phyloP scores from a whole-genome alignment of 306 rosid species.

The Potentilla sterilis region DNA sequence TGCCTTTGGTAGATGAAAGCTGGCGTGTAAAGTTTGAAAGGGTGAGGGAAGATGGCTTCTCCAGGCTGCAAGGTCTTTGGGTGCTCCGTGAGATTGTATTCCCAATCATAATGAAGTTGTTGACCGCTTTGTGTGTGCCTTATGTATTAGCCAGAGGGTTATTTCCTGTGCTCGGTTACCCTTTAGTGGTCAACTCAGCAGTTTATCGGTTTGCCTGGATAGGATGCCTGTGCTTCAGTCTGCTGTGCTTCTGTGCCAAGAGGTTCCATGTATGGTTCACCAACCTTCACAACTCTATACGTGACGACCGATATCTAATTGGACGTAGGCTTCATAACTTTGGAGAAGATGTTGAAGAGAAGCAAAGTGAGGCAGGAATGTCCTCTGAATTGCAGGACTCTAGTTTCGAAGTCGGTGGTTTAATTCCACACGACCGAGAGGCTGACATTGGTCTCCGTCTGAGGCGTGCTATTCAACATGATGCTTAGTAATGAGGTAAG shows the following conservation, averaged over 20 bases:
- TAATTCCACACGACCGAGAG: slow-evolving; percentile 49
- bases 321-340: slow-evolving; percentile 96
- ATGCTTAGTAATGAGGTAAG: not conserved
- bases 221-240: slow-evolving; percentile 87
- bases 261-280: slow-evolving; percentile 98
- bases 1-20: slow-evolving; percentile 90
- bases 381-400: slow-evolving; percentile 31
- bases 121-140: slow-evolving; percentile 92
- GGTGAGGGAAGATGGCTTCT: slow-evolving; percentile 96
- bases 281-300: slow-evolving; percentile 95
- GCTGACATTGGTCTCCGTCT: slow-evolving; percentile 66
- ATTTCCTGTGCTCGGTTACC: slow-evolving; percentile 91
- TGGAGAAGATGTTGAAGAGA: slow-evolving; percentile 53
- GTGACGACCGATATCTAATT: slow-evolving; percentile 88
- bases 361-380: slow-evolving; percentile 39
- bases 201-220: slow-evolving; percentile 97
- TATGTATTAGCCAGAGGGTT: slow-evolving; percentile 91
- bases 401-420: slow-evolving; percentile 30
- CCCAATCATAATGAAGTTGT: slow-evolving; percentile 88
- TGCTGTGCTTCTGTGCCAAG: slow-evolving; percentile 84
- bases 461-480: slow-evolving; percentile 53
- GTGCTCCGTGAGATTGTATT: slow-evolving; percentile 91
- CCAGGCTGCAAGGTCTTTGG: slow-evolving; percentile 96
- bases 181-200: slow-evolving; percentile 89
- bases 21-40: slow-evolving; percentile 95